Conservation (phyloP, 2,329 filamentous ascomycete species). For the Alternaria rosae region DNA sequence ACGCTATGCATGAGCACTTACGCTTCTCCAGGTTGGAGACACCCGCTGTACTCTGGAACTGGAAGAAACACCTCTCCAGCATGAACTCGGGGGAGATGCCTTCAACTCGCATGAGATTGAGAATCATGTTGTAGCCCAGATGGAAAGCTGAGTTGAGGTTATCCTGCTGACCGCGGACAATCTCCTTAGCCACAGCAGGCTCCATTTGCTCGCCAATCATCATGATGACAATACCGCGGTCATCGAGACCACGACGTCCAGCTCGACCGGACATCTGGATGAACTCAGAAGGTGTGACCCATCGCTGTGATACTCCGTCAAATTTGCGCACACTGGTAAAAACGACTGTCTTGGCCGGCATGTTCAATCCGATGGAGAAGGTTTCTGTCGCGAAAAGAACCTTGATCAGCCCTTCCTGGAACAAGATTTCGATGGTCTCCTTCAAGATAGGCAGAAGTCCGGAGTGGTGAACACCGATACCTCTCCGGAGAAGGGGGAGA, state of each 20-base stretch:
- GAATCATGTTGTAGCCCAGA: slow-evolving; percentile 98
- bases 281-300: slow-evolving; percentile 93
- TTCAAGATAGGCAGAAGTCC: slow-evolving; percentile 94
- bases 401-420: slow-evolving; percentile 98
- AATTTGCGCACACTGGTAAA: slow-evolving; percentile 97
- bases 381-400: slow-evolving; percentile 98
- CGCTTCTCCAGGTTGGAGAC: slow-evolving; percentile 81
- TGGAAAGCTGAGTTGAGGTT: slow-evolving; percentile 98
- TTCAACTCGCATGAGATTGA: slow-evolving; percentile 96
- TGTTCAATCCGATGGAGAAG: slow-evolving; percentile 97
- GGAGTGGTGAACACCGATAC: slow-evolving; percentile 97
- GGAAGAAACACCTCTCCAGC: slow-evolving; percentile 97
- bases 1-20: slow-evolving; percentile 29
- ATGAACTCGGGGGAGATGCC: slow-evolving; percentile 99
- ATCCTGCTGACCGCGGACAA: slow-evolving; percentile 96
- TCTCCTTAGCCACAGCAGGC: slow-evolving; percentile 89
- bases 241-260: slow-evolving; percentile 94
- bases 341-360: slow-evolving; percentile 99
- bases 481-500: slow-evolving; percentile 84
- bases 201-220: slow-evolving; percentile 99
- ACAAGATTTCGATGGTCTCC: slow-evolving; percentile 98
- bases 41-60: slow-evolving; percentile 94
- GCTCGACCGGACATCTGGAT: slow-evolving; percentile 99
- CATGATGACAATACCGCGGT: slow-evolving; percentile 98
- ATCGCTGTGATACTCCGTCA: slow-evolving; percentile 80